Conservation (phyloP, 371 early-diverging fungal species). For the Apophysomyces elegans region DNA sequence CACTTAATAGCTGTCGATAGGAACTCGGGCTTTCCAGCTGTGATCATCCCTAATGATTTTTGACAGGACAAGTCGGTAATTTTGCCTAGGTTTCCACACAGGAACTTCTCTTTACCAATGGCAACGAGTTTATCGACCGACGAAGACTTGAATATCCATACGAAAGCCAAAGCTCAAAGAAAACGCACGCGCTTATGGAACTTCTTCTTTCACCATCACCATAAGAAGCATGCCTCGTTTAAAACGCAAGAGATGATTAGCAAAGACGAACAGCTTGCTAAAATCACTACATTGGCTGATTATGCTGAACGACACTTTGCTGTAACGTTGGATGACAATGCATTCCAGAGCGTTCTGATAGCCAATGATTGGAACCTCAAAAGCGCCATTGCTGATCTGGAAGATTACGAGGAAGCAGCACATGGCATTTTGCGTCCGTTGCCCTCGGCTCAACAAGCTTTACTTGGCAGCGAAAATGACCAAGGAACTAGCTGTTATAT, state of each 20-base stretch:
- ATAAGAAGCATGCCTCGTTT: neutral
- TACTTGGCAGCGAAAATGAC: conserved; percentile 60
- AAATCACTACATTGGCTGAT: conserved; percentile 16
- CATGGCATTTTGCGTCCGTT: conserved; percentile 33
- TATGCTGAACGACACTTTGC: conserved; percentile 30
- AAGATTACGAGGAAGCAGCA: conserved; percentile 41
- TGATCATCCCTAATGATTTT: too few species aligned
- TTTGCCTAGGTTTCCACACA: too few species aligned
- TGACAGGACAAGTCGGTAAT: too few species aligned
- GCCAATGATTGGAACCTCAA: conserved; percentile 41
- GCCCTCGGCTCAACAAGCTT: neutral
- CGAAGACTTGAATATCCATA: neutral
- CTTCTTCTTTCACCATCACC: conserved; percentile 6
- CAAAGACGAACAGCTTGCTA: neutral
- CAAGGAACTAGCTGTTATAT: conserved; percentile 64
- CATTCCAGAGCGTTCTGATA: conserved; percentile 28
- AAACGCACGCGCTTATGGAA: conserved; percentile 8
- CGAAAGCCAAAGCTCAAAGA: neutral
- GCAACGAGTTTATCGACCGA: neutral
- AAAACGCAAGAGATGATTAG: neutral
- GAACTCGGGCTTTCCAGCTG: too few species aligned
- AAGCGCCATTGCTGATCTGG: conserved; percentile 31
- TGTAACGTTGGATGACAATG: conserved; percentile 9
- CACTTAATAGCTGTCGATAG: too few species aligned
- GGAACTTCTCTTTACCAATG: neutral